A percentile compares a stretch with the other conserved stretches of the same genome.
phyloP scores from a whole-genome alignment of 2,329 filamentous ascomycete genomes.

The Aspergillus hiratsukae region DNA sequence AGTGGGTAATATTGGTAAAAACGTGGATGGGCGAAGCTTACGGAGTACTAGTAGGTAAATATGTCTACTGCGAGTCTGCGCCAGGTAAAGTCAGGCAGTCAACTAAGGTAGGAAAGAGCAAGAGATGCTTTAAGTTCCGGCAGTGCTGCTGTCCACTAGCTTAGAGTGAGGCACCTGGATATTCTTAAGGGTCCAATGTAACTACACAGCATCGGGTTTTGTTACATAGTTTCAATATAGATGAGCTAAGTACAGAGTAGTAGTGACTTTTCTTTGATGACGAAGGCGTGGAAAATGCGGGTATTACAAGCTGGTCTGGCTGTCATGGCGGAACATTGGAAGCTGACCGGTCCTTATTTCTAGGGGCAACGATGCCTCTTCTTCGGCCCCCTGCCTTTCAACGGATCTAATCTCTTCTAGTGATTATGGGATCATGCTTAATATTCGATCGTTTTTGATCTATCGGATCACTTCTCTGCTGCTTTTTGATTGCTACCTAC shows the following conservation, averaged over 20 bases:
- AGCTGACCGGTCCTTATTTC: no score
- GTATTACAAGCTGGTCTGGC: not conserved
- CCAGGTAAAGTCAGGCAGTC: not conserved
- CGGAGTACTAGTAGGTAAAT: not conserved
- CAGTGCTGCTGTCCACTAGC: not conserved
- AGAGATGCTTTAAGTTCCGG: not conserved
- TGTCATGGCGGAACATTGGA: not conserved
- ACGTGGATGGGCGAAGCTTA: slow-evolving; percentile 14
- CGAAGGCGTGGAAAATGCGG: not conserved
- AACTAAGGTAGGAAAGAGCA: not conserved
- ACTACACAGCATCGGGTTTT: no score
- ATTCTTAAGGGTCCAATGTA: no score
- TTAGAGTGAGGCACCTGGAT: not conserved
- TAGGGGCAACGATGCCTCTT: not conserved
- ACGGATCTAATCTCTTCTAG: not conserved
- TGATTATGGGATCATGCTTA: not conserved
- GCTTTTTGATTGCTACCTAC: not conserved
- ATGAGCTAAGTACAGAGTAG: no score
- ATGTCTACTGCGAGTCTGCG: not conserved
- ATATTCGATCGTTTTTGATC: not conserved
- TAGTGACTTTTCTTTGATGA: not conserved
- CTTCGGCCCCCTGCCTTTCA: not conserved
- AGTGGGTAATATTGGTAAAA: slow-evolving; percentile 16
- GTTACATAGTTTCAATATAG: no score
- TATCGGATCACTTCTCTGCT: not conserved